A percentile compares a stretch with the other conserved stretches of the same genome.
These are phyloP conservation scores for Ceratocystis huliohia DNA, from an alignment of 2,329 filamentous ascomycete genomes.

Conservation along the genomic window DNA sequence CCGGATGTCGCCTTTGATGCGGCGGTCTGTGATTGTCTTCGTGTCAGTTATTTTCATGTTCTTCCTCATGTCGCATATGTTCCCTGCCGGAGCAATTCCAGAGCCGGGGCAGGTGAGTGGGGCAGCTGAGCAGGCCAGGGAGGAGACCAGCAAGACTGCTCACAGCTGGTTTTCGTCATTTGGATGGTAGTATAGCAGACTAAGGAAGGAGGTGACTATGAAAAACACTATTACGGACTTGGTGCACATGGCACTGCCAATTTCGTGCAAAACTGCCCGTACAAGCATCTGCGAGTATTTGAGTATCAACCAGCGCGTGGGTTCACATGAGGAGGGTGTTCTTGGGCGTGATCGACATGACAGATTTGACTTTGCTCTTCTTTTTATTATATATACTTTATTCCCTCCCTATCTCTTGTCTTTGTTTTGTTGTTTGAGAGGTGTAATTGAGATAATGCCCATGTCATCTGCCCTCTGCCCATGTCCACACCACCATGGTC, in stretches of 20 bases:
- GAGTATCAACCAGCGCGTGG: background rate
- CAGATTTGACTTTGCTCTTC: background rate
- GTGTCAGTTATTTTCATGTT: constrained; percentile 23
- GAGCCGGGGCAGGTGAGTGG: constrained; percentile 8
- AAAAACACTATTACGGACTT: too few species aligned
- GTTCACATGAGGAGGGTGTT: background rate
- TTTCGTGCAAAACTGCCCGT: too few species aligned
- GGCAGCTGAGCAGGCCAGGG: constrained; percentile 13
- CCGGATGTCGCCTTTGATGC: constrained; percentile 23
- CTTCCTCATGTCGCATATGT: constrained; percentile 21
- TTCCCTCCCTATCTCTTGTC: background rate
- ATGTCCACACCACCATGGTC: background rate
- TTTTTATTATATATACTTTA: too few species aligned
- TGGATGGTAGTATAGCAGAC: constrained; percentile 12
- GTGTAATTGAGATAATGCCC: background rate
- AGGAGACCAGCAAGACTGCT: constrained; percentile 17
- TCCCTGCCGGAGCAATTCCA: constrained; percentile 9
- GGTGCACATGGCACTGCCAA: too few species aligned
- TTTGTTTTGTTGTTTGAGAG: background rate
- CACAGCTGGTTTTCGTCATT: constrained; percentile 20
- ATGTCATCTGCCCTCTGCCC: background rate
- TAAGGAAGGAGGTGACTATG: too few species aligned
- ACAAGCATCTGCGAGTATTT: background rate
- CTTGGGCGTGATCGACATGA: background rate
- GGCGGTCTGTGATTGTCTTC: constrained; percentile 22